Evolutionary conservation across 345 rosid genomes (phyloP).

Genomic region (Corymbia maculata): DNA sequence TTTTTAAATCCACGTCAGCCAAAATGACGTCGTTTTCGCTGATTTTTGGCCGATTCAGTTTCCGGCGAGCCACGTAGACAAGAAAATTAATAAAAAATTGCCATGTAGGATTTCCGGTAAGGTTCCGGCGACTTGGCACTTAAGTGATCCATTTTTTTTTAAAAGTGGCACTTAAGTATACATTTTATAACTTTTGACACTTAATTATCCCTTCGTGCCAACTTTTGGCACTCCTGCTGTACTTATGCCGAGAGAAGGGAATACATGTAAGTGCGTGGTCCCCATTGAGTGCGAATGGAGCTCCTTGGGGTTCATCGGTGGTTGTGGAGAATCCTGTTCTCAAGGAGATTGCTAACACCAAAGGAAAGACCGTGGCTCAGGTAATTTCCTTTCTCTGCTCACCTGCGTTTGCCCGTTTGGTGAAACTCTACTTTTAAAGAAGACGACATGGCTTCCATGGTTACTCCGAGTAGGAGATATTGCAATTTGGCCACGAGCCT

Average conservation of each 20-base stretch:
- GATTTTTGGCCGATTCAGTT: too few relatives aligned
- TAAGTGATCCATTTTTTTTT: too few relatives aligned
- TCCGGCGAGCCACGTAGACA: too few relatives aligned
- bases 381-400: background rate
- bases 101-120: too few relatives aligned
- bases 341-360: background rate
- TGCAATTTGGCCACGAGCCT: background rate
- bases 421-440: background rate
- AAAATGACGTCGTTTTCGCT: too few relatives aligned
- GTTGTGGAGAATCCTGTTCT: background rate
- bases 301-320: slow-evolving; percentile 3
- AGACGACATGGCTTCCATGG: background rate
- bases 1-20: too few relatives aligned
- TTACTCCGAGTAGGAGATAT: background rate
- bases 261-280: slow-evolving; percentile 8
- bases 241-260: slow-evolving; percentile 2
- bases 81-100: too few relatives aligned
- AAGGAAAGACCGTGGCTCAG: background rate
- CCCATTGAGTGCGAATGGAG: slow-evolving; percentile 5
- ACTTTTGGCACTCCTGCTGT: too few relatives aligned
- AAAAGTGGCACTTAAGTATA: too few relatives aligned
- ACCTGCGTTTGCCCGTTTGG: background rate
- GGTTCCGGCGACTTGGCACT: too few relatives aligned
- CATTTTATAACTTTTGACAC: too few relatives aligned
- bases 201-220: too few relatives aligned